A percentile compares a stretch with the other conserved stretches of the same genome.
These are phyloP conservation scores for Tephrocybe sp. DNA, from an alignment of 768 basidiomycete species.

Conservation along the genomic window DNA sequence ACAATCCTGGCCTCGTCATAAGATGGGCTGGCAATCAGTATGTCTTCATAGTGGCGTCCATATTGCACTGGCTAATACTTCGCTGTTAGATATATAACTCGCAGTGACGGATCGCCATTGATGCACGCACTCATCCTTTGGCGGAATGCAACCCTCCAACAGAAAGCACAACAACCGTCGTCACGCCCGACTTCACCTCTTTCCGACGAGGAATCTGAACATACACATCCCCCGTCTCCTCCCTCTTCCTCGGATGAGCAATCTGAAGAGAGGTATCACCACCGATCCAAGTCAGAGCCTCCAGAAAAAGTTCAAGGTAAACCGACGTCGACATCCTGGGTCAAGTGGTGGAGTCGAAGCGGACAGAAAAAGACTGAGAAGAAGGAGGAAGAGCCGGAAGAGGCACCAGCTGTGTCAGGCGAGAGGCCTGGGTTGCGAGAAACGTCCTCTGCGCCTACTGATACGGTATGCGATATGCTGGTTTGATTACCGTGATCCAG, in stretches of 20 bases:
- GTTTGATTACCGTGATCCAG: too few relatives aligned
- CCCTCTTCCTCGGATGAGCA: conserved; percentile 23
- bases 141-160: conserved; percentile 47
- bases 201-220: conserved; percentile 32
- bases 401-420: not conserved
- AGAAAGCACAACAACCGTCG: conserved; percentile 22
- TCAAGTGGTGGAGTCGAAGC: conserved; percentile 81
- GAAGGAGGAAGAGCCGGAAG: conserved; percentile 12
- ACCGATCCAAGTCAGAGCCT: conserved; percentile 42
- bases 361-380: conserved; percentile 30
- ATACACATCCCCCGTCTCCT: conserved; percentile 17
- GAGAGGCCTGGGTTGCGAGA: conserved; percentile 21
- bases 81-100: conserved; percentile 70
- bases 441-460: conserved; percentile 26
- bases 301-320: conserved; percentile 31
- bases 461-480: conserved; percentile 15
- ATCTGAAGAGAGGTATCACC: conserved; percentile 21
- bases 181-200: conserved; percentile 37
- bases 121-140: conserved; percentile 74
- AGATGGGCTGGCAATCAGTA: conserved; percentile 70
- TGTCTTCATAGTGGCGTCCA: conserved; percentile 25
- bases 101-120: conserved; percentile 70
- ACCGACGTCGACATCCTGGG: conserved; percentile 72
- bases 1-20: conserved; percentile 68
- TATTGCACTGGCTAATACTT: not conserved